Evolutionary conservation across 768 basidiomycete genomes (phyloP), one percentile per base, ranked within the genome.

Genomic region (Heimioporus sp.): DNA sequence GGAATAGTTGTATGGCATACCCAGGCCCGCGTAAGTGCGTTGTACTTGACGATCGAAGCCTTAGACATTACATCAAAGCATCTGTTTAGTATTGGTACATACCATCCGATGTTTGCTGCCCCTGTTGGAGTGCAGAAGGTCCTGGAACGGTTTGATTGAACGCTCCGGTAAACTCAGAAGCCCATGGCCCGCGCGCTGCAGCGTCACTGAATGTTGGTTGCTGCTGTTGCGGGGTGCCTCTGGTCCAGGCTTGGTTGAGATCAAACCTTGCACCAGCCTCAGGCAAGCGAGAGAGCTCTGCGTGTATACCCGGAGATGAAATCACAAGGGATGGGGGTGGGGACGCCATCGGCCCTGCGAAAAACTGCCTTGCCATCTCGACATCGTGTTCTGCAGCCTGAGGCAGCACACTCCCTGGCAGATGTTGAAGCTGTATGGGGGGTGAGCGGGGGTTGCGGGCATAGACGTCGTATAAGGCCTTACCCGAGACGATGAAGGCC

Each of bases 331-430:
- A 67, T 13, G 72, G 72, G 10, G 58, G 64, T 28, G 66, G 58
- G 1, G 67, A 62, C 17, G 68, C 60, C 20, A 62, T 65, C 19
- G 75, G 71, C 2, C 72, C 65, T 53, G 85, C 79, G 62, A 93
- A 93, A 67, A 93, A 93, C 57, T 88, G 88, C 41, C 86, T 82
- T 24, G 90, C 90, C 56, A 90, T 79, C 13, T 81, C 79, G 43
- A 83, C 67, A 68, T 93, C 90, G 45, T 82, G 86, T 58, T 84
- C 81, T 53, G 73, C 80, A 32, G 80, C 74, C 46, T 73, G 72
- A 20, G 68, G 57, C 16, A 74, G 65, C 0, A 80, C 71, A n/a
- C 78, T 78, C 19, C 79, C 76, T 2, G 90, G 87, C 24, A 93
- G 78, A 65, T 89, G 82, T 54, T 87, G 90, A 21, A 93, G 77